Percentiles rank a stretch among this genome's conserved stretches.
Conservation (phyloP, 148 eudicot genomes). For the Amaranthus hypochondriacus region DNA sequence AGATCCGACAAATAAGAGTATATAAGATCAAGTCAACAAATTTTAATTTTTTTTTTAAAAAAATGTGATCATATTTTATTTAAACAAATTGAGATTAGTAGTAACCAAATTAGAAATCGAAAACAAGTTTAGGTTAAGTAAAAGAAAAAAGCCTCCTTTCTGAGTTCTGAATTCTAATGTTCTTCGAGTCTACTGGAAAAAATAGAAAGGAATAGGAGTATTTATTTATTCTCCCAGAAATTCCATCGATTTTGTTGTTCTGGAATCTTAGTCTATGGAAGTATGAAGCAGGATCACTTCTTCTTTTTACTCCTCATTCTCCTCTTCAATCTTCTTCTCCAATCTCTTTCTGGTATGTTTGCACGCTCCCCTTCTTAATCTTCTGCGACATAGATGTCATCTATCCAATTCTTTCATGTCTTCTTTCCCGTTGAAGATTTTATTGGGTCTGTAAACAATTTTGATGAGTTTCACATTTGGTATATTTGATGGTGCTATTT, state of each 20-base stretch:
- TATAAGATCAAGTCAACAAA: too few relatives aligned
- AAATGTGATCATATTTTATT: too few relatives aligned
- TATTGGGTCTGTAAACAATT: too few relatives aligned
- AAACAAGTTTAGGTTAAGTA: neutral
- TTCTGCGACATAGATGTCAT: neutral
- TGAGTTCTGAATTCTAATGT: too few relatives aligned
- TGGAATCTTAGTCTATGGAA: neutral
- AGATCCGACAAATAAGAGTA: too few relatives aligned
- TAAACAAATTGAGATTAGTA: too few relatives aligned
- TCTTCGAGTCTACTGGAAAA: neutral
- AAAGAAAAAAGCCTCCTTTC: neutral
- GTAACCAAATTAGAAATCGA: too few relatives aligned
- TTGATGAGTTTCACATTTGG: neutral
- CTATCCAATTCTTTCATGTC: too few relatives aligned
- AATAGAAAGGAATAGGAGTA: too few relatives aligned
- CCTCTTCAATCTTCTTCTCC: conserved; percentile 24
- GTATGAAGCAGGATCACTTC: conserved; percentile 23
- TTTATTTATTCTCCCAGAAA: neutral
- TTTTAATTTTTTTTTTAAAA: too few relatives aligned
- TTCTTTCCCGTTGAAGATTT: neutral
- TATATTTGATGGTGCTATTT: neutral
- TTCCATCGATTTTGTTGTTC: neutral
- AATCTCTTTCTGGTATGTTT: conserved; percentile 21
- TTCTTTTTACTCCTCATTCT: conserved; percentile 16
- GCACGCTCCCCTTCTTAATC: neutral